Evolutionary conservation across 2,329 filamentous ascomycete species (phyloP).

Genomic region (Lecanicillium sp.): DNA sequence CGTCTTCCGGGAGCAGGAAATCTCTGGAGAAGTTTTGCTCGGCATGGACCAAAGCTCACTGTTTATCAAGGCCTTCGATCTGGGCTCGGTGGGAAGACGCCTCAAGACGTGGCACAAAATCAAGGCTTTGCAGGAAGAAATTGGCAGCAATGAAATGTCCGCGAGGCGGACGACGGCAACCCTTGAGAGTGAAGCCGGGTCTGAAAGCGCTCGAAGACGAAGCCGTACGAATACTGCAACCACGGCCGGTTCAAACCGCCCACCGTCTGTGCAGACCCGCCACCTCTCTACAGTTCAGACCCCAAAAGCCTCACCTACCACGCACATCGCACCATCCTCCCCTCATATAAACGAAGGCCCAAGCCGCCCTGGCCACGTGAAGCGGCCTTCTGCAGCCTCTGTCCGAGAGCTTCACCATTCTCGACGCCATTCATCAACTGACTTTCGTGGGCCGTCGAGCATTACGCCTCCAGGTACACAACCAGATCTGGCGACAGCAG

Average conservation of each 20-base stretch:
- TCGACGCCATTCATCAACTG: slow-evolving; percentile 79
- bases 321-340: slow-evolving; percentile 31
- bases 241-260: slow-evolving; percentile 34
- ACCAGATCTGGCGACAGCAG: slow-evolving; percentile 33
- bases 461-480: slow-evolving; percentile 29
- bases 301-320: slow-evolving; percentile 37
- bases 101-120: slow-evolving; percentile 97
- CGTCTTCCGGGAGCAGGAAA: slow-evolving; percentile 92
- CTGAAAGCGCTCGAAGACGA: slow-evolving; percentile 42
- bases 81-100: slow-evolving; percentile 81
- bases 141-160: slow-evolving; percentile 41
- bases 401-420: slow-evolving; percentile 76
- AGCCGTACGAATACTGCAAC: slow-evolving; percentile 53
- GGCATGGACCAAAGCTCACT: slow-evolving; percentile 94
- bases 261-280: slow-evolving; percentile 37
- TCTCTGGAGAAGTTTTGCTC: slow-evolving; percentile 83
- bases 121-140: slow-evolving; percentile 82
- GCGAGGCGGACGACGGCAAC: slow-evolving; percentile 46
- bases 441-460: slow-evolving; percentile 41
- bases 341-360: slow-evolving; percentile 24
- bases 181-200: slow-evolving; percentile 51
- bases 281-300: slow-evolving; percentile 42
- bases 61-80: slow-evolving; percentile 90
- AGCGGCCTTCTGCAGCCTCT: slow-evolving; percentile 70
- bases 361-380: slow-evolving; percentile 40